Evolutionary conservation across 768 basidiomycete genomes (phyloP).

Genomic region (Chalciporus piperatus): DNA sequence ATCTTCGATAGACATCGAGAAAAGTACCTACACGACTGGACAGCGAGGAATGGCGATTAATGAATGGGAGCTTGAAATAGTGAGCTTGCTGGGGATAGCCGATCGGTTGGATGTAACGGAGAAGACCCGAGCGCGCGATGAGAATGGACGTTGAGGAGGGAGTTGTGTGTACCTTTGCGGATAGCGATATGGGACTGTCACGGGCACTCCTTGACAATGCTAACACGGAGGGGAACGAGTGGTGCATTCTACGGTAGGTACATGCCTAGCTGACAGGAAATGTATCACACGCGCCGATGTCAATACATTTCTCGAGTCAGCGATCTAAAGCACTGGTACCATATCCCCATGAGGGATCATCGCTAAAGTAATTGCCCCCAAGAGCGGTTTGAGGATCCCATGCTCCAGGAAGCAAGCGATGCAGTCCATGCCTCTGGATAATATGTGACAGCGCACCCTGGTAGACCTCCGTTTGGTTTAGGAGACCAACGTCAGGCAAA

Average conservation of each 20-base stretch:
- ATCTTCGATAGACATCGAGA: too few species aligned
- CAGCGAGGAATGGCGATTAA: too few species aligned
- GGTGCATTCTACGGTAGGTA: not conserved
- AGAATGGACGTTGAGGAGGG: too few species aligned
- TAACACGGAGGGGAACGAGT: not conserved
- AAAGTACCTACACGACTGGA: too few species aligned
- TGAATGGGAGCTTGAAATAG: too few species aligned
- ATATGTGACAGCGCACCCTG: slow-evolving; percentile 43
- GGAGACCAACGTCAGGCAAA: slow-evolving; percentile 40
- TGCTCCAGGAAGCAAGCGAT: slow-evolving; percentile 36
- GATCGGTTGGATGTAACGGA: too few species aligned
- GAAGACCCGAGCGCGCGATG: too few species aligned
- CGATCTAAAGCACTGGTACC: not conserved
- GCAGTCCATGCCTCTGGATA: slow-evolving; percentile 50
- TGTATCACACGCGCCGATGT: not conserved
- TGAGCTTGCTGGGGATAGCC: too few species aligned
- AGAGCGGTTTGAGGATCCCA: slow-evolving; percentile 48
- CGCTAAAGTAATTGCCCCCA: slow-evolving; percentile 63
- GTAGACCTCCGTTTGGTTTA: slow-evolving; percentile 39
- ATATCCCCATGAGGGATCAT: slow-evolving; percentile 46
- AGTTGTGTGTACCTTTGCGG: too few species aligned
- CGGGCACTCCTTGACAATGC: too few species aligned
- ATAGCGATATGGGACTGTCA: too few species aligned
- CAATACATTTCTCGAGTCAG: not conserved
- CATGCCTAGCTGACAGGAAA: not conserved